Percentiles rank a stretch among this genome's conserved stretches.
Evolutionary conservation across 176 grass and related monocot genomes (phyloP).

Genomic region (Thalia dealbata): DNA sequence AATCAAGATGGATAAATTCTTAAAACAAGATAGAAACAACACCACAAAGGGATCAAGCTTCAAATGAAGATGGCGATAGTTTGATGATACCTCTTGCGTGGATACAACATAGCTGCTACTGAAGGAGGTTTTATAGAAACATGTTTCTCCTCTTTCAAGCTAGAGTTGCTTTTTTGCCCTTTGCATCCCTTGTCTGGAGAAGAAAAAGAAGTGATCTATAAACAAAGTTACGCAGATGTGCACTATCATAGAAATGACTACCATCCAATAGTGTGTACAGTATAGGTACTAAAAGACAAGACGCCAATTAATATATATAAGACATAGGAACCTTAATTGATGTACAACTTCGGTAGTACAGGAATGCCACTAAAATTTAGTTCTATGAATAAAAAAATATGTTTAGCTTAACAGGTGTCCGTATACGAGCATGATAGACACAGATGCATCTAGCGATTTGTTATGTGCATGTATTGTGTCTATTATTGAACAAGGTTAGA

Average conservation of each 20-base stretch:
- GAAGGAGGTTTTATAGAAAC: not conserved
- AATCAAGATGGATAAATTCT: not conserved
- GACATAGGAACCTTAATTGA: too few species aligned
- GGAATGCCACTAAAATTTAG: too few species aligned
- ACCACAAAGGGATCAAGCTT: not conserved
- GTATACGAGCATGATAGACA: too few species aligned
- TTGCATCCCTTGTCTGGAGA: constrained; percentile 64
- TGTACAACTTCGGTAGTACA: too few species aligned
- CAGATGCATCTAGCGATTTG: too few species aligned
- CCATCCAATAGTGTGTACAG: not conserved
- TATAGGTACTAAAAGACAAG: not conserved
- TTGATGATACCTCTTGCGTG: not conserved
- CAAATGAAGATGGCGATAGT: not conserved
- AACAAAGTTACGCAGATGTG: constrained; percentile 14
- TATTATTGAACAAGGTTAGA: not conserved
- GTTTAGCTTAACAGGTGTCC: too few species aligned
- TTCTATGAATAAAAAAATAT: too few species aligned
- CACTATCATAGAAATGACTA: constrained; percentile 7
- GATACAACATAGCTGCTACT: not conserved
- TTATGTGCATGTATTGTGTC: not conserved
- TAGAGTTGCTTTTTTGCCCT: constrained; percentile 86
- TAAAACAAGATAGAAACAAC: not conserved
- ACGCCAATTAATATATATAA: too few species aligned
- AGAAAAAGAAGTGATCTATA: constrained; percentile 15
- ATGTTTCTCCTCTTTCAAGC: constrained; percentile 35